Percentiles rank a stretch among this genome's conserved stretches.
These are phyloP conservation scores for Epichloe sylvatica DNA, from an alignment of 2,329 filamentous ascomycete species.

Conservation along the genomic window DNA sequence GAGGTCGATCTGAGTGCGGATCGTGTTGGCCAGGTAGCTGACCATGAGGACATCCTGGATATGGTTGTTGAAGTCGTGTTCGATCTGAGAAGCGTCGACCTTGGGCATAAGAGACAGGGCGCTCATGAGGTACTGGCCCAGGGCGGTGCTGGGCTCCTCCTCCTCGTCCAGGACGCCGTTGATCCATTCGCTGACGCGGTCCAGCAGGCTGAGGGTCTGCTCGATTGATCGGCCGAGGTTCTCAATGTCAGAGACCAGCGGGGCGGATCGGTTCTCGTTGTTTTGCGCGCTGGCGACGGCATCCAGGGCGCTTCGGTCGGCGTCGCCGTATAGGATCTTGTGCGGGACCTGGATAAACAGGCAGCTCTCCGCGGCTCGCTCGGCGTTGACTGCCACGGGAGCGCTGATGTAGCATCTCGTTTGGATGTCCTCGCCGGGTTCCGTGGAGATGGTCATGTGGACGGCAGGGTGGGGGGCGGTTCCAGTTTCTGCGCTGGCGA, in stretches of 20 bases:
- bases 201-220: slow-evolving; percentile 77
- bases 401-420: slow-evolving; percentile 90
- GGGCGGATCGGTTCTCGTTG: slow-evolving; percentile 56
- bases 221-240: slow-evolving; percentile 72
- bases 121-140: slow-evolving; percentile 93
- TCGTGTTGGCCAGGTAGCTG: slow-evolving; percentile 95
- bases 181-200: slow-evolving; percentile 84
- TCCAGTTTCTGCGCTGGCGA: slow-evolving; percentile 89
- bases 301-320: slow-evolving; percentile 55
- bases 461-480: slow-evolving; percentile 98
- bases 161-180: slow-evolving; percentile 91
- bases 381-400: slow-evolving; percentile 85
- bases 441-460: slow-evolving; percentile 86
- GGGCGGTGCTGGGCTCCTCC: slow-evolving; percentile 71
- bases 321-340: slow-evolving; percentile 78
- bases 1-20: slow-evolving; percentile 96
- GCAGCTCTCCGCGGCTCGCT: slow-evolving; percentile 90
- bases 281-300: slow-evolving; percentile 73
- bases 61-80: slow-evolving; percentile 99
- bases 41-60: slow-evolving; percentile 98
- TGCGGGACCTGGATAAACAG: slow-evolving; percentile 96
- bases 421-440: slow-evolving; percentile 76
- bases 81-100: slow-evolving; percentile 79
- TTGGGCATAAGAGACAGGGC: slow-evolving; percentile 86
- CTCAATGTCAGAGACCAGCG: slow-evolving; percentile 78